Evolutionary conservation across 1,284 basidiomycete species (phyloP).

Genomic region (Cutaneotrichosporon dermatis): DNA sequence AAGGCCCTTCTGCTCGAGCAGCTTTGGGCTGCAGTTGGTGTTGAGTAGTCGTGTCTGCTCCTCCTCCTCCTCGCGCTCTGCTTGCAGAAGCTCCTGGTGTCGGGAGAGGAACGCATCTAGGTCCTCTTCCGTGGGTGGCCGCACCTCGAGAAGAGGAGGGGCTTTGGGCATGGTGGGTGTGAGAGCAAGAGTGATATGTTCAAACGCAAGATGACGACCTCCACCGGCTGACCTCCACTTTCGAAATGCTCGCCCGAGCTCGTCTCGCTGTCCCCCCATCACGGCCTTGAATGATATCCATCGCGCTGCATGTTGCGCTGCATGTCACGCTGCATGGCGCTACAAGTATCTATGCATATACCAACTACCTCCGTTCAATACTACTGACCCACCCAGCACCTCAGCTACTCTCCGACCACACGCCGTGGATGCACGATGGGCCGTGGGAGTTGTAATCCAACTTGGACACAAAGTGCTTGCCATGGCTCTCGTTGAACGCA

Average conservation of each 20-base stretch:
- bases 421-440: constrained; percentile 42
- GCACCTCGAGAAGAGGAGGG: constrained; percentile 17
- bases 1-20: constrained; percentile 82
- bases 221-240: neutral
- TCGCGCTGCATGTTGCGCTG: too few species aligned
- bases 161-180: too few species aligned
- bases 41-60: constrained; percentile 73
- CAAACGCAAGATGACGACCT: neutral
- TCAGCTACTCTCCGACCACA: constrained; percentile 16
- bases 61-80: constrained; percentile 76
- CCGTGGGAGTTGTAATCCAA: constrained; percentile 48
- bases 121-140: constrained; percentile 25
- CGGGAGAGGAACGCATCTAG: constrained; percentile 64
- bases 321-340: neutral
- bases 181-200: neutral
- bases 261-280: too few species aligned
- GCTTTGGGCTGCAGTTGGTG: constrained; percentile 74
- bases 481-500: constrained; percentile 38
- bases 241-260: too few species aligned
- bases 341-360: constrained; percentile 1
- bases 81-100: constrained; percentile 63
- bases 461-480: constrained; percentile 46
- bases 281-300: too few species aligned
- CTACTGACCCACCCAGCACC: neutral
- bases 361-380: neutral